Conservation (phyloP, 345 rosid genomes). For the Clarkia xantiana region DNA sequence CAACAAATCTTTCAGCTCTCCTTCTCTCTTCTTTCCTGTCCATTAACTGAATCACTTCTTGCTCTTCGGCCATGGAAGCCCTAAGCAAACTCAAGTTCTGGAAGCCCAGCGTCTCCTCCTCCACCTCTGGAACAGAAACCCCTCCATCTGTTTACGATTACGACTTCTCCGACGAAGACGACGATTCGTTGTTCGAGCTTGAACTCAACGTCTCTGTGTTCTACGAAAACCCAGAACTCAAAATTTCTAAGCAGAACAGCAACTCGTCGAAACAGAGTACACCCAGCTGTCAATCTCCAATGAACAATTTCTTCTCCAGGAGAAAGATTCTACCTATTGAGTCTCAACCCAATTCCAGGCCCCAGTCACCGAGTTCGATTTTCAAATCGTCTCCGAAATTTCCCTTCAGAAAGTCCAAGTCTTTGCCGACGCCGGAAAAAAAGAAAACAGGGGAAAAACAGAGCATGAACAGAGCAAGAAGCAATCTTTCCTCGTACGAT, state of each 20-base stretch:
- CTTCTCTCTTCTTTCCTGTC: neutral
- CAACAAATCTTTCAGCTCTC: neutral
- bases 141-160: neutral
- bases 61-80: neutral
- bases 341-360: neutral
- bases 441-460: neutral
- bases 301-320: neutral
- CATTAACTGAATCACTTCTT: too few species aligned
- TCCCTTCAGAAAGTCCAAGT: neutral
- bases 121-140: neutral
- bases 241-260: neutral
- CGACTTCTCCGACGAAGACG: neutral
- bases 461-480: neutral
- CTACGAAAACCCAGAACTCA: neutral
- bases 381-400: neutral
- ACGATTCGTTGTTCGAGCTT: neutral
- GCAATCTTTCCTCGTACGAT: neutral
- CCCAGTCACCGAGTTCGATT: neutral
- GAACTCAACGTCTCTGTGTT: neutral
- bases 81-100: neutral
- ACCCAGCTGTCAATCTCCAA: neutral
- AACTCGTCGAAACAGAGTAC: neutral
- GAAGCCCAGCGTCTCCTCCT: neutral
- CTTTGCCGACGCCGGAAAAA: neutral
- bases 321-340: neutral